Percentiles rank a stretch among this genome's conserved stretches.
phyloP scores from a whole-genome alignment of 768 basidiomycete species.

The Coprinopsis strossmayeri region DNA sequence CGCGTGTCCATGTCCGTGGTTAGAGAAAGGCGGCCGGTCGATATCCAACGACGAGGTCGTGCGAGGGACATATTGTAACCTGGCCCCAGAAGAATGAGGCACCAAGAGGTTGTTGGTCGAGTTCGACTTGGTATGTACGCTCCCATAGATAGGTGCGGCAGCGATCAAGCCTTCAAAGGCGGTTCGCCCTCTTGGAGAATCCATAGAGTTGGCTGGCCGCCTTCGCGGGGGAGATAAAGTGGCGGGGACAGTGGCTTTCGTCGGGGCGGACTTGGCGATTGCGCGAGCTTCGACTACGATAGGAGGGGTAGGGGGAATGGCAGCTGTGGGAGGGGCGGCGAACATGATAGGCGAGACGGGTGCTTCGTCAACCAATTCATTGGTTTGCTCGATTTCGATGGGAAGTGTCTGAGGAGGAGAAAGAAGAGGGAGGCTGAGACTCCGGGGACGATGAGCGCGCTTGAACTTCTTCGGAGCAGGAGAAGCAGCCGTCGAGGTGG shows the following conservation, averaged over 20 bases:
- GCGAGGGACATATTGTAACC: not conserved
- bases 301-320: conserved; percentile 9
- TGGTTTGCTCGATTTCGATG: conserved; percentile 6
- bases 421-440: conserved; percentile 8
- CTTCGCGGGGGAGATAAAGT: not conserved
- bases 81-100: not conserved
- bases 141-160: not conserved
- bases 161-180: not conserved
- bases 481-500: not conserved
- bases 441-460: conserved; percentile 13
- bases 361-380: not conserved
- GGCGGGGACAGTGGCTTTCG: not conserved
- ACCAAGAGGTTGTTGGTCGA: not conserved
- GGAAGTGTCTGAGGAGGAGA: not conserved
- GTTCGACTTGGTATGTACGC: not conserved
- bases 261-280: not conserved
- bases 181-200: not conserved
- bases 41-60: conserved; percentile 6
- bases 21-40: not conserved
- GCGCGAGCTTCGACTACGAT: conserved; percentile 11
- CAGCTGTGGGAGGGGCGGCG: not conserved
- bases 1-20: not conserved
- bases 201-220: not conserved
- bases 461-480: not conserved
- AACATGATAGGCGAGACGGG: not conserved